Conservation (phyloP, 805 yeast species). For the Yarrowia keelungensis region DNA sequence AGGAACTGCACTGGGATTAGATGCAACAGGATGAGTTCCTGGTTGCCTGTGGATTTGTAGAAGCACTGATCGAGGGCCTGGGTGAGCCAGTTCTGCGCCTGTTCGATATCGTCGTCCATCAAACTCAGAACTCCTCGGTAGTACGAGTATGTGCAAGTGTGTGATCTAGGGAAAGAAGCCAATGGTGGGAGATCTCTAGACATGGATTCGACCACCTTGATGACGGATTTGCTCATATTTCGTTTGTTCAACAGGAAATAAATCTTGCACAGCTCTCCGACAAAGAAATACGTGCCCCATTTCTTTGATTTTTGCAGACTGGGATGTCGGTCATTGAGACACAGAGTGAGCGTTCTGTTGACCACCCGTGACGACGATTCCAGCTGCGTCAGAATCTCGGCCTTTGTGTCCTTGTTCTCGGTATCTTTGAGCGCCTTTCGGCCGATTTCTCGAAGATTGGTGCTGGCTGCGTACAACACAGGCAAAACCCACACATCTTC, state of each 20-base stretch:
- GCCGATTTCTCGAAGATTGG: conserved; percentile 45
- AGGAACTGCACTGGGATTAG: conserved; percentile 64
- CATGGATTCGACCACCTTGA: conserved; percentile 69
- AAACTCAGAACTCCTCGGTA: conserved; percentile 71
- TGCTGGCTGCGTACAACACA: conserved; percentile 45
- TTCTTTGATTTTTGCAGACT: conserved; percentile 59
- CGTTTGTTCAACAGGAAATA: conserved; percentile 69
- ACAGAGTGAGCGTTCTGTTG: conserved; percentile 75
- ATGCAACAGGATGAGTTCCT: conserved; percentile 60
- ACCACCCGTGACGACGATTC: conserved; percentile 68
- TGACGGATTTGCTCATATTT: conserved; percentile 76
- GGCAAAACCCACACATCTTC: conserved; percentile 68
- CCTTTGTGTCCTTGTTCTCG: conserved; percentile 20
- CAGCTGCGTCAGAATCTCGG: conserved; percentile 42
- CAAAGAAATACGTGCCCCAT: conserved; percentile 71
- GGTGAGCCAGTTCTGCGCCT: conserved; percentile 60
- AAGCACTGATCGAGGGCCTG: conserved; percentile 56
- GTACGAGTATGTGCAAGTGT: conserved; percentile 68
- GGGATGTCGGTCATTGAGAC: conserved; percentile 79
- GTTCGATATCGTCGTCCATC: conserved; percentile 65
- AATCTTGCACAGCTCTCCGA: conserved; percentile 70
- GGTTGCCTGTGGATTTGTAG: conserved; percentile 46
- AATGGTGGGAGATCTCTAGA: conserved; percentile 60
- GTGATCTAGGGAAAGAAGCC: conserved; percentile 55
- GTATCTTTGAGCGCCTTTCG: conserved; percentile 7